Base-by-base conservation (phyloP, 805 yeast species). In the Saccharomycopsis olivae region DNA sequence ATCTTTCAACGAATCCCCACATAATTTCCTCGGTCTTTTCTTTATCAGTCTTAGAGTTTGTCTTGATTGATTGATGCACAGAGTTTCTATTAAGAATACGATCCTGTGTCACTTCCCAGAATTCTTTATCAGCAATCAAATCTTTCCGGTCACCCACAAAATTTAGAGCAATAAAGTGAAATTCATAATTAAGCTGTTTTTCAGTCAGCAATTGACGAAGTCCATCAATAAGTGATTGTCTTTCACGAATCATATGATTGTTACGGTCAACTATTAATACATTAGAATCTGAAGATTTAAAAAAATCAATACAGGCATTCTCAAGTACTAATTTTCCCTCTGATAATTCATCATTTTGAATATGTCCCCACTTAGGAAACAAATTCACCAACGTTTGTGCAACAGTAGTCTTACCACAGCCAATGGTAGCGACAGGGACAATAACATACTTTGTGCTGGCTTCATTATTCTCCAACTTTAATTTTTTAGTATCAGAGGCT, bases 321-420 rank as follows among this genome's bases (percentile, higher is more conserved):
- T 31, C 38, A n/a, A 38, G 13, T n/a, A 9, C 28, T 10, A 10
- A 19, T 19, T 32, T 17, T 20, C 18, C 30, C 29, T 33, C 63
- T 55, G 17, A 63, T 64, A 83, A 63, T 48, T 83, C 73, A 59
- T 89, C 97, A 58, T 84, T 88, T 55, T 85, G 95, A 8, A 83
- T 65, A 49, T 78, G 82, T 0, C 71, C 78, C 79, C 94, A 80
- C 0, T 62, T 54, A 1, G 78, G 77, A 40, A 64, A 77, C 13
- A 88, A 56, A 10, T 65, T 51, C 0, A 52, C 47, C 33, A 92
- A 61, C 0, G 88, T 75, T 21, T 72, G 54, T 3, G 83, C 73
- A 0, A 83, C 71, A 0, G 96, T 85, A 0, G 96, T 87, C 54
- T 92, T 92, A 4, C 98, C 98, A 58, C 96, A 85, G 0, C 97